Evolutionary conservation across 2,329 filamentous ascomycete genomes (phyloP).

Genomic region (Hypoxylon sp.): DNA sequence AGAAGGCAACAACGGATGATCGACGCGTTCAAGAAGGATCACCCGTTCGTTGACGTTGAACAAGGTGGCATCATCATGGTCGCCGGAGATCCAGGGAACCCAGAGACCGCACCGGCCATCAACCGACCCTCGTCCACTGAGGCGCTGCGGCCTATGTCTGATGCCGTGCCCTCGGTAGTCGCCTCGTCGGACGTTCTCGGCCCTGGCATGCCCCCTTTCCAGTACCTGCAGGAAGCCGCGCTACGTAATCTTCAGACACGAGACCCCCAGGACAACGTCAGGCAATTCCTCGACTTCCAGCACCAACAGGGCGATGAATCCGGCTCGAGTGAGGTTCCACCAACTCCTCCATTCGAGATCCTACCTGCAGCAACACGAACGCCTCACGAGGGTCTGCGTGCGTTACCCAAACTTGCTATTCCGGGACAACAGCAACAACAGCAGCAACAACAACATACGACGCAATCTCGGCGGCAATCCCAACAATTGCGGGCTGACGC

Average conservation of each 20-base stretch:
- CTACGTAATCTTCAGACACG: constrained; percentile 78
- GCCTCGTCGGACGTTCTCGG: constrained; percentile 93
- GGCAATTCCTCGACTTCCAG: constrained; percentile 91
- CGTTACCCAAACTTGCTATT: constrained; percentile 74
- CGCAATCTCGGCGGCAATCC: constrained; percentile 31
- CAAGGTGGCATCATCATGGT: constrained; percentile 80
- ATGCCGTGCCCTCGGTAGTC: constrained; percentile 84
- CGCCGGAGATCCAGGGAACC: constrained; percentile 83
- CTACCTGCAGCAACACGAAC: constrained; percentile 60
- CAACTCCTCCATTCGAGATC: constrained; percentile 78
- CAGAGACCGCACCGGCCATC: constrained; percentile 72
- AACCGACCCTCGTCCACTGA: constrained; percentile 69
- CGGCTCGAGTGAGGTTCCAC: constrained; percentile 70
- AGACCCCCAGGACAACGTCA: constrained; percentile 93
- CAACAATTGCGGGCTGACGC: constrained; percentile 34
- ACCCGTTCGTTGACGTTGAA: constrained; percentile 75
- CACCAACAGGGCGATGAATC: constrained; percentile 60
- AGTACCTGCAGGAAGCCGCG: constrained; percentile 79
- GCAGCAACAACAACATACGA: constrained; percentile 34
- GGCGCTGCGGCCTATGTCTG: constrained; percentile 76
- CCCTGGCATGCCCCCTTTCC: constrained; percentile 73
- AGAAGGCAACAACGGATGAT: constrained; percentile 84
- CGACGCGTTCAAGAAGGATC: constrained; percentile 79
- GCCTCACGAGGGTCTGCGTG: constrained; percentile 69
- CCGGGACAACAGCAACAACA: constrained; percentile 57